These are phyloP conservation scores for Evansstolkia leycettana DNA, from an alignment of 495 filamentous ascomycete genomes.

Conservation along the genomic window DNA sequence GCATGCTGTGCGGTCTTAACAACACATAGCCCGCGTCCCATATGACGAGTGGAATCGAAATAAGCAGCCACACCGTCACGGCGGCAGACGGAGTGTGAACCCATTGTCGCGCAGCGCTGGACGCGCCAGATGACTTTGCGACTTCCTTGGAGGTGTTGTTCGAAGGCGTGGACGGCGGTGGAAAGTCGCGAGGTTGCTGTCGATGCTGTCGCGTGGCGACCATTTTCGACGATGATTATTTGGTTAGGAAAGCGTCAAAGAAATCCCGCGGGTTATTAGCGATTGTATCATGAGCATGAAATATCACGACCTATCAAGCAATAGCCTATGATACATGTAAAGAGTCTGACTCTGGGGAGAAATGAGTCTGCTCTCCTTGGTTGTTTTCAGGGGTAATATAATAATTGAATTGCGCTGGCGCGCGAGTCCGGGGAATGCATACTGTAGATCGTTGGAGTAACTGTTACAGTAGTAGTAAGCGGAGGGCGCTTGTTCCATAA, in stretches of 20 bases:
- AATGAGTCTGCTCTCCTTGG: no score
- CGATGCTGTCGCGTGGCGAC: constrained; percentile 42
- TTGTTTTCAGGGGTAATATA: no score
- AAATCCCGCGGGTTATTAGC: no score
- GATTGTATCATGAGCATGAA: no score
- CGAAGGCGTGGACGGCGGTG: constrained; percentile 15
- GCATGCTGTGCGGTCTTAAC: constrained; percentile 73
- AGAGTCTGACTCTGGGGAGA: no score
- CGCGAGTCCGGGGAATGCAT: no score
- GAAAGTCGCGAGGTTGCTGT: constrained; percentile 32
- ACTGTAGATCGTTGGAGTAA: no score
- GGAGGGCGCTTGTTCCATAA: no score
- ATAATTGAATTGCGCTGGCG: no score
- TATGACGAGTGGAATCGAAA: constrained; percentile 69
- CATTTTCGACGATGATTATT: constrained; percentile 40
- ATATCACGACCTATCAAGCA: constrained; percentile 1
- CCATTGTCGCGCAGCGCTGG: constrained; percentile 31
- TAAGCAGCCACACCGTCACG: constrained; percentile 58
- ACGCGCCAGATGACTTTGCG: constrained; percentile 10
- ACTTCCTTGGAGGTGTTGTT: constrained; percentile 6
- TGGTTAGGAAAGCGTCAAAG: no score
- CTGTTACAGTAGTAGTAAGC: no score
- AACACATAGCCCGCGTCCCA: constrained; percentile 81
- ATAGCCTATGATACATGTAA: no score
- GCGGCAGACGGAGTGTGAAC: constrained; percentile 54